A percentile compares a stretch with the other conserved stretches of the same genome.
Evolutionary conservation across 2,329 filamentous ascomycete genomes (phyloP).

Genomic region (Colletotrichum euphorbiae): DNA sequence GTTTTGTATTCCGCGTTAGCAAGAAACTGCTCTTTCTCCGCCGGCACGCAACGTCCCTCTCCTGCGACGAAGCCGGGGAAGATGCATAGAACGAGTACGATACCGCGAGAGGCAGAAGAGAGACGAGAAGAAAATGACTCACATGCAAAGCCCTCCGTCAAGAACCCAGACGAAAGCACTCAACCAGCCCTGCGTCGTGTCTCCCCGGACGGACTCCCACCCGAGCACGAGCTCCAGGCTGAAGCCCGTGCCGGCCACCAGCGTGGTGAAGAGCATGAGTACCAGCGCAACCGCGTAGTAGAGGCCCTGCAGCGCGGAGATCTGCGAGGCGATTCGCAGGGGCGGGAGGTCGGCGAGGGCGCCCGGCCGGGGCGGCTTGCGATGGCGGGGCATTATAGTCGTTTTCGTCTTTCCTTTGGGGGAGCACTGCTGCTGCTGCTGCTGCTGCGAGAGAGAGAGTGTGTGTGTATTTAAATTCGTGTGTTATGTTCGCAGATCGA

Average conservation of each 20-base stretch:
- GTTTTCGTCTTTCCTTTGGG: background rate
- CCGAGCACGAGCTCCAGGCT: conserved; percentile 66
- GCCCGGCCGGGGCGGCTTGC: conserved; percentile 69
- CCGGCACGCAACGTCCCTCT: background rate
- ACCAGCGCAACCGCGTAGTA: conserved; percentile 65
- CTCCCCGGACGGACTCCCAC: conserved; percentile 69
- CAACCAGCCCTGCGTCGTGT: conserved; percentile 72
- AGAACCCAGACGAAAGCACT: conserved; percentile 69
- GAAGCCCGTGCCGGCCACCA: conserved; percentile 68
- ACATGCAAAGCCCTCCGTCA: conserved; percentile 66
- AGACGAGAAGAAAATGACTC: conserved; percentile 42
- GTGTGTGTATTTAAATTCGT: background rate
- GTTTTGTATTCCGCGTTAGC: conserved; percentile 5
- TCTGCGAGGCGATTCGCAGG: conserved; percentile 69
- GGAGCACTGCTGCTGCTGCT: background rate
- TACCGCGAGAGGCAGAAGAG: too few species aligned
- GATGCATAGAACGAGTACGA: too few species aligned
- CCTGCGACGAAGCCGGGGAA: too few species aligned
- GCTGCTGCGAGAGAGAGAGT: background rate
- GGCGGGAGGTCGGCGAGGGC: conserved; percentile 72
- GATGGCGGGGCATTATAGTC: conserved; percentile 63
- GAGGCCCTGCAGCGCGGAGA: conserved; percentile 65
- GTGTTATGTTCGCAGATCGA: too few species aligned
- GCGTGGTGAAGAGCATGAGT: conserved; percentile 68
- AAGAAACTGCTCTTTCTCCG: too few species aligned